phyloP scores from a whole-genome alignment of 768 basidiomycete species.

The Cyclocybe aegerita region DNA sequence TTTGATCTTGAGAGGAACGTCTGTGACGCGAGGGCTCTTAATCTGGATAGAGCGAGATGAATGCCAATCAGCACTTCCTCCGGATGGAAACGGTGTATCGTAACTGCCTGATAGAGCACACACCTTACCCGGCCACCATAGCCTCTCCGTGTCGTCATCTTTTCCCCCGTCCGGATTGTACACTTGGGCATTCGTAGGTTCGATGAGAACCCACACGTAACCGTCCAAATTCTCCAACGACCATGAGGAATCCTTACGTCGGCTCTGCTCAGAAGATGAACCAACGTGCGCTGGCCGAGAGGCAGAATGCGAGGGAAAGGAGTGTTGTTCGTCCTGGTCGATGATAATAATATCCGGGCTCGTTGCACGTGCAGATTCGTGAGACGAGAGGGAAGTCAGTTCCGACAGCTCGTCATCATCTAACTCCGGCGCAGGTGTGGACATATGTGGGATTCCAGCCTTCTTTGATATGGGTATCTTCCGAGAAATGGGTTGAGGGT shows the following conservation, averaged over 20 bases:
- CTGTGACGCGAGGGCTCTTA: conserved; percentile 7
- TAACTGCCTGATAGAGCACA: conserved; percentile 17
- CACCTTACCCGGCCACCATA: conserved; percentile 80
- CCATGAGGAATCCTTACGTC: conserved; percentile 17
- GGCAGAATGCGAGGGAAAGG: not conserved
- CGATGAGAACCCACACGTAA: conserved; percentile 55
- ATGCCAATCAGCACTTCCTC: not conserved
- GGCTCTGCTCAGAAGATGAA: not conserved
- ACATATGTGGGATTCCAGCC: not conserved
- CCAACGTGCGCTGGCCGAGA: not conserved
- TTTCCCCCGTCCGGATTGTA: conserved; percentile 27
- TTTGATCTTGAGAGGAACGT: conserved; percentile 21
- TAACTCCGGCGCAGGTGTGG: not conserved
- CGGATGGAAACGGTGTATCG: not conserved
- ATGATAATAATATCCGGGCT: not conserved
- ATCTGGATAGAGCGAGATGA: conserved; percentile 11
- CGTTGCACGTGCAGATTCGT: conserved; percentile 1
- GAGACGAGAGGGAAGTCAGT: conserved; percentile 15
- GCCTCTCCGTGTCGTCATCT: conserved; percentile 20
- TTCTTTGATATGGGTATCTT: not conserved
- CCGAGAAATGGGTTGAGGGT: too few relatives aligned
- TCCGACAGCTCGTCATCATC: conserved; percentile 11
- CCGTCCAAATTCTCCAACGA: conserved; percentile 28
- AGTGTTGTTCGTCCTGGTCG: not conserved
- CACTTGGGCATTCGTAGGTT: conserved; percentile 33